These are phyloP conservation scores for Artemisia tridentata DNA, from an alignment of 129 eudicot species.

Conservation along the genomic window DNA sequence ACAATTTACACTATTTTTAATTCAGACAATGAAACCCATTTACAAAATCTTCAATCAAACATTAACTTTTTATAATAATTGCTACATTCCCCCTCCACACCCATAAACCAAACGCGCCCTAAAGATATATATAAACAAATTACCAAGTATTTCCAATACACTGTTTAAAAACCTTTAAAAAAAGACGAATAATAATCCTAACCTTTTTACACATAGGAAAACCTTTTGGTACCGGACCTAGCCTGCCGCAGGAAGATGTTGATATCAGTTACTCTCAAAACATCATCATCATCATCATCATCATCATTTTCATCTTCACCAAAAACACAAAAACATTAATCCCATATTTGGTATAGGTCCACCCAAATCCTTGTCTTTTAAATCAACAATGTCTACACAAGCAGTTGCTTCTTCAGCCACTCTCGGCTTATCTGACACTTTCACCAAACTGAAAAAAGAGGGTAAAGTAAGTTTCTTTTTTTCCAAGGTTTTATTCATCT, in stretches of 20 bases:
- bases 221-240: background rate
- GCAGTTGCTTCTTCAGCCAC: conserved; percentile 34
- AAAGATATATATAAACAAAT: too few relatives aligned
- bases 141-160: too few relatives aligned
- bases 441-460: conserved; percentile 56
- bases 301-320: conserved; percentile 35
- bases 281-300: too few relatives aligned
- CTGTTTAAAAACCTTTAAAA: too few relatives aligned
- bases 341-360: conserved; percentile 14
- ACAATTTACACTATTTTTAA: too few relatives aligned
- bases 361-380: conserved; percentile 17
- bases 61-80: too few relatives aligned
- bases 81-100: too few relatives aligned
- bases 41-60: too few relatives aligned
- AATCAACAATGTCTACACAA: conserved; percentile 54
- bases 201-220: too few relatives aligned
- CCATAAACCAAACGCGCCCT: too few relatives aligned
- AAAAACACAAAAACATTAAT: conserved; percentile 7
- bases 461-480: conserved; percentile 52
- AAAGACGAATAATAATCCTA: too few relatives aligned
- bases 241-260: background rate
- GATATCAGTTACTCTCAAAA: conserved; percentile 43
- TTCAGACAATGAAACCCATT: too few relatives aligned
- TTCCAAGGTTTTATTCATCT: background rate
- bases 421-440: conserved; percentile 73